phyloP scores from a whole-genome alignment of 257 asterid species.

The Penstemon eatonii region DNA sequence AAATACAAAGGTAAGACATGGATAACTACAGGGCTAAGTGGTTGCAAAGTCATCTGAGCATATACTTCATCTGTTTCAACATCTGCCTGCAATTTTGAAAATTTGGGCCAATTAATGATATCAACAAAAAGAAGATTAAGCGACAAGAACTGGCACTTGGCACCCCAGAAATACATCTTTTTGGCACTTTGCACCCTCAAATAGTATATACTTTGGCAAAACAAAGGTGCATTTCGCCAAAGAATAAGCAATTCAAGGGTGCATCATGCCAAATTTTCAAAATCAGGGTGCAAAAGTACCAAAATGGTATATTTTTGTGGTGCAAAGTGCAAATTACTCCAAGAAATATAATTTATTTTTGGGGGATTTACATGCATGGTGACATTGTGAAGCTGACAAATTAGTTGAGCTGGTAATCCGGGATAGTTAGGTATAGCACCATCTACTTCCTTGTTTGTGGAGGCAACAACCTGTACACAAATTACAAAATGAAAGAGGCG shows the following conservation, averaged over 20 bases:
- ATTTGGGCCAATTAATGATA: constrained; percentile 11
- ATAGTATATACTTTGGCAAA: too few relatives aligned
- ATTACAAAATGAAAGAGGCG: neutral
- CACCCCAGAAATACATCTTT: too few relatives aligned
- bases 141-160: too few relatives aligned
- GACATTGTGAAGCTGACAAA: constrained; percentile 94
- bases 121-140: neutral
- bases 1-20: constrained; percentile 13
- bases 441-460: constrained; percentile 91
- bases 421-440: constrained; percentile 85
- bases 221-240: too few relatives aligned
- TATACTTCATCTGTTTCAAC: constrained; percentile 93
- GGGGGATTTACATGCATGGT: constrained; percentile 79
- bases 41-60: constrained; percentile 96
- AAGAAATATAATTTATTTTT: too few relatives aligned
- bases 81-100: constrained; percentile 70
- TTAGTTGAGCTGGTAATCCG: constrained; percentile 85
- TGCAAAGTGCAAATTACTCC: too few relatives aligned
- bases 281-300: too few relatives aligned
- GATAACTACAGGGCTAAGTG: constrained; percentile 62
- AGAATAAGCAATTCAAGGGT: too few relatives aligned
- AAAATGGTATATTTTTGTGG: too few relatives aligned
- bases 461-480: constrained; percentile 75
- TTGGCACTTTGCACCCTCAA: too few relatives aligned
- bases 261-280: too few relatives aligned